phyloP scores from a whole-genome alignment of 495 filamentous ascomycete species.

The Aspergillus cristatus region DNA sequence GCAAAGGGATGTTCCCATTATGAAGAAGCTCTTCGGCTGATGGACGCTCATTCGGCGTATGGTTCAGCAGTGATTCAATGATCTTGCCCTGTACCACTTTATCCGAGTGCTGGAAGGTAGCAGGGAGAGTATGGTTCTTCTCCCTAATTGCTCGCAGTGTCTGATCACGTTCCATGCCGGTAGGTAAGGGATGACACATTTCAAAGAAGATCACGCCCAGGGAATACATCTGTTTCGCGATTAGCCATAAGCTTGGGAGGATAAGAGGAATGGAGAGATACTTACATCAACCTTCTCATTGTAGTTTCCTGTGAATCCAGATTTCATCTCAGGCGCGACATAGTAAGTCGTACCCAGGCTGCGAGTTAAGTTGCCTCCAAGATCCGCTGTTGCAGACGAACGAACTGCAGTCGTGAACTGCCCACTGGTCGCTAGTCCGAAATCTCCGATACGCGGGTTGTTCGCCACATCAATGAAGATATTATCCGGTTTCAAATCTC shows the following conservation, averaged over 20 bases:
- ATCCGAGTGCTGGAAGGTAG: slow-evolving; percentile 65
- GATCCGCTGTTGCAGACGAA: slow-evolving; percentile 34
- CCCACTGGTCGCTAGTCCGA: slow-evolving; percentile 85
- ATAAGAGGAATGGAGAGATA: slow-evolving; percentile 8
- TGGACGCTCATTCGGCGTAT: slow-evolving; percentile 71
- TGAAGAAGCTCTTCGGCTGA: slow-evolving; percentile 77
- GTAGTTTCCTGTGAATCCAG: slow-evolving; percentile 60
- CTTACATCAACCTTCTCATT: slow-evolving; percentile 87
- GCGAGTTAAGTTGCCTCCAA: slow-evolving; percentile 58
- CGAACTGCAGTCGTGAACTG: slow-evolving; percentile 53
- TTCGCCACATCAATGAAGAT: slow-evolving; percentile 87
- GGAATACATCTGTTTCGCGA: slow-evolving; percentile 71
- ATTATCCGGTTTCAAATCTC: slow-evolving; percentile 97
- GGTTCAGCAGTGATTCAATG: slow-evolving; percentile 69
- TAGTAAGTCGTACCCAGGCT: slow-evolving; percentile 94
- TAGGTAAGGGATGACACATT: slow-evolving; percentile 78
- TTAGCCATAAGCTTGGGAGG: slow-evolving; percentile 3
- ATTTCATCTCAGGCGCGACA: slow-evolving; percentile 84
- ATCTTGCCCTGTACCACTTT: slow-evolving; percentile 67
- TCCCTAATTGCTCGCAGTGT: slow-evolving; percentile 63
- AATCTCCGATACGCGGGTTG: slow-evolving; percentile 92
- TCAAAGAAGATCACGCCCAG: slow-evolving; percentile 97
- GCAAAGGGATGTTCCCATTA: slow-evolving; percentile 79
- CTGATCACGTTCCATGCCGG: slow-evolving; percentile 81
- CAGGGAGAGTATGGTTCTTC: slow-evolving; percentile 57